phyloP scores from a whole-genome alignment of 148 eudicot genomes.

The Rhododendron mucronatum region DNA sequence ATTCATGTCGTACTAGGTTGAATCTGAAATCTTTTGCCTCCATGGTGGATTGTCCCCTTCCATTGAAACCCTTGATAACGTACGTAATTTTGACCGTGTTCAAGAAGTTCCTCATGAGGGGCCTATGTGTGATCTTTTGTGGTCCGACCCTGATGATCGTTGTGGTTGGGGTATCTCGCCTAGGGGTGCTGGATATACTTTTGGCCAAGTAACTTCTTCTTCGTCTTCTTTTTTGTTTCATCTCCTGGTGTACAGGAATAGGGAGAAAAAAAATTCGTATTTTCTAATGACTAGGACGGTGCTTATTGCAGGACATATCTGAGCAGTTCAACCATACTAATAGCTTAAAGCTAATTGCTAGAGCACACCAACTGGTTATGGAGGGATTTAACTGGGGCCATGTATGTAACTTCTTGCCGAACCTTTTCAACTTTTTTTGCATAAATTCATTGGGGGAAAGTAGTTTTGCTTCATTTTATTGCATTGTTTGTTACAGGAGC shows the following conservation, averaged over 20 bases:
- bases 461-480: background rate
- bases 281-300: background rate
- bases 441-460: background rate
- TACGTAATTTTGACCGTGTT: conserved; percentile 86
- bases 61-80: conserved; percentile 86
- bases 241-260: background rate
- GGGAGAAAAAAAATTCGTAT: background rate
- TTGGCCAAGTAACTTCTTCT: conserved; percentile 61
- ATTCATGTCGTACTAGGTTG: conserved; percentile 37
- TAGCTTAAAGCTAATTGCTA: conserved; percentile 76
- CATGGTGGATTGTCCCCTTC: conserved; percentile 97
- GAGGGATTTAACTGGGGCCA: conserved; percentile 97
- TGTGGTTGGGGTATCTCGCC: conserved; percentile 99
- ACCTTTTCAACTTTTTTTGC: background rate
- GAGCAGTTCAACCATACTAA: conserved; percentile 94
- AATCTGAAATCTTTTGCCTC: conserved; percentile 89
- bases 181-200: conserved; percentile 95
- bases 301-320: conserved; percentile 67
- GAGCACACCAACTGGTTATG: conserved; percentile 98
- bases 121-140: conserved; percentile 92
- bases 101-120: conserved; percentile 99
- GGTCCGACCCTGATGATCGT: conserved; percentile 98
- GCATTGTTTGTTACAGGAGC: conserved; percentile 47
- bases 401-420: conserved; percentile 34
- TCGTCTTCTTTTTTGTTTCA: background rate